phyloP scores from a whole-genome alignment of 495 filamentous ascomycete genomes.

The Letharia columbiana region DNA sequence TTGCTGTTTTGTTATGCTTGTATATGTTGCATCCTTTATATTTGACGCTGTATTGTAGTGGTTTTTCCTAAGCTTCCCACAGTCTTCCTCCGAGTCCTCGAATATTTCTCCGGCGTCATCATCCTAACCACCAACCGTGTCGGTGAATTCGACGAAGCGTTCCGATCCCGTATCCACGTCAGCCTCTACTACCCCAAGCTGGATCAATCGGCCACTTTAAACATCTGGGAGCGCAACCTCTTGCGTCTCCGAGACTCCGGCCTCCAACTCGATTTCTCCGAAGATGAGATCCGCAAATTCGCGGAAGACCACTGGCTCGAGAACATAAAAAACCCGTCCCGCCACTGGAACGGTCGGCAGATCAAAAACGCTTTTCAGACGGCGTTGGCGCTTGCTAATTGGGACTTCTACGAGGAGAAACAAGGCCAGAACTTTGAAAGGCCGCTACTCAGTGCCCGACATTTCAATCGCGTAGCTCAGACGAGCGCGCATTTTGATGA shows the following conservation, averaged over 20 bases:
- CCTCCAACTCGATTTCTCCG: neutral
- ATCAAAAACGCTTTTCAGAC: constrained; percentile 42
- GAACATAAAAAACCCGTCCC: neutral
- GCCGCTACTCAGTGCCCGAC: neutral
- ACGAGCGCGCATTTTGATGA: constrained; percentile 4
- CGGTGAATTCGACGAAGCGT: constrained; percentile 39
- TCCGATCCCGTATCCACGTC: constrained; percentile 44
- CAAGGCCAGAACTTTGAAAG: neutral
- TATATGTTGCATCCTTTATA: no score
- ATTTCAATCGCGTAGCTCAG: neutral
- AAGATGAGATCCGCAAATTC: neutral
- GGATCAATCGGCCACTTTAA: neutral
- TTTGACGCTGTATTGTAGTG: no score
- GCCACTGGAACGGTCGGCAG: constrained; percentile 40
- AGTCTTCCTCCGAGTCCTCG: constrained; percentile 45
- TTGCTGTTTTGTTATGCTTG: no score
- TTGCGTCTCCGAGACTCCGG: neutral
- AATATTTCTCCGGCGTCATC: constrained; percentile 50
- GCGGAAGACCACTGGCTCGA: neutral
- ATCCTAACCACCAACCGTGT: constrained; percentile 48
- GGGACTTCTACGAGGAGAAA: constrained; percentile 15
- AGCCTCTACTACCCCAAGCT: constrained; percentile 17
- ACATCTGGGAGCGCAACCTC: constrained; percentile 15
- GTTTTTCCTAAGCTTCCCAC: neutral
- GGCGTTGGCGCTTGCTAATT: constrained; percentile 35